A percentile compares a stretch with the other conserved stretches of the same genome.
phyloP scores from a whole-genome alignment of 139 green algal genomes.

The Penium margaritaceum region DNA sequence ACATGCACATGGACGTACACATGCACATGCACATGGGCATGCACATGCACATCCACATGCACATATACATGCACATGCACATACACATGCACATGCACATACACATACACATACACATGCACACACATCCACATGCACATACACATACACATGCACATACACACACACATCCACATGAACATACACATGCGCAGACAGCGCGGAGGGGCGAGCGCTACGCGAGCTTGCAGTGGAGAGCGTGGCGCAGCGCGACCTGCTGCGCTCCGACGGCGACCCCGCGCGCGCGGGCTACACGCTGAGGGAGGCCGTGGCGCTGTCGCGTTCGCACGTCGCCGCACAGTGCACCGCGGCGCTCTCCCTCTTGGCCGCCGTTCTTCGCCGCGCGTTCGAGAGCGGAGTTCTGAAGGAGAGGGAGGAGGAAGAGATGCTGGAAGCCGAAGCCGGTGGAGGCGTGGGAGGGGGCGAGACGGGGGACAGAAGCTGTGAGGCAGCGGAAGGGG shows the following conservation, averaged over 20 bases:
- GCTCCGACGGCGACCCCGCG: slow-evolving; percentile 19
- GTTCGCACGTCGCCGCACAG: slow-evolving; percentile 18
- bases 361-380: neutral
- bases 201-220: slow-evolving; percentile 7
- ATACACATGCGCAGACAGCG: neutral
- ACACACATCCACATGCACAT: no score
- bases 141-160: no score
- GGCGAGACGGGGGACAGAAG: neutral
- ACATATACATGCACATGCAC: no score
- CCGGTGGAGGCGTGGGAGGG: neutral
- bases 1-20: no score
- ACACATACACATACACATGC: no score
- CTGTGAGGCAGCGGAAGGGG: neutral
- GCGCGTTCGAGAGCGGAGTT: no score
- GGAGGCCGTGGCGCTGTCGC: slow-evolving; percentile 23
- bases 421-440: neutral
- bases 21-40: no score
- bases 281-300: slow-evolving; percentile 31
- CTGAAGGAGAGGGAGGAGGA: neutral
- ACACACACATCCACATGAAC: no score
- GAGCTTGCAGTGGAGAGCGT: slow-evolving; percentile 16
- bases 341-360: neutral
- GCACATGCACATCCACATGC: no score
- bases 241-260: slow-evolving; percentile 34
- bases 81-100: no score